Evolutionary conservation across 257 asterid genomes (phyloP).

Genomic region (Lithospermum erythrorhizon): DNA sequence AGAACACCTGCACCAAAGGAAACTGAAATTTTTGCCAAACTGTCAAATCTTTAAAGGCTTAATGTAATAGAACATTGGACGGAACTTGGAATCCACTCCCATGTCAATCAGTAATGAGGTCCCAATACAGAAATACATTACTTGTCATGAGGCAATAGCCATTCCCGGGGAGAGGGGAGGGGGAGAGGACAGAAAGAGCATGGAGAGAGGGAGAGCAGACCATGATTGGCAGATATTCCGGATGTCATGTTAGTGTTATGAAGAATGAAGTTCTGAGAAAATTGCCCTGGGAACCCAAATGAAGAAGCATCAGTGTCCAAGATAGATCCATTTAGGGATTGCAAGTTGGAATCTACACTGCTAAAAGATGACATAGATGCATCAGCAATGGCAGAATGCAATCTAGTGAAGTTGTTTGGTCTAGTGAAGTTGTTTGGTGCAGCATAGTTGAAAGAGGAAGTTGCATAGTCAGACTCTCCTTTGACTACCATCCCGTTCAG

Average conservation of each 20-base stretch:
- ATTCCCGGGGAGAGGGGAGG: neutral
- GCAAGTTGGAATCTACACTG: slow-evolving; percentile 52
- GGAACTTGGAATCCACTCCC: neutral
- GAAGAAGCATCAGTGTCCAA: slow-evolving; percentile 52
- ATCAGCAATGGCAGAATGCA: slow-evolving; percentile 51
- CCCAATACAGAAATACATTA: neutral
- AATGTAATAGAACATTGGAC: neutral
- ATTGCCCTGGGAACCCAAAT: slow-evolving; percentile 47
- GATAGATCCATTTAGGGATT: slow-evolving; percentile 39
- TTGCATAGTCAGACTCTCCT: slow-evolving; percentile 44
- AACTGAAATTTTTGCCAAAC: neutral
- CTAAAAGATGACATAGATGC: slow-evolving; percentile 55
- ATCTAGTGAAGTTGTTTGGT: slow-evolving; percentile 41
- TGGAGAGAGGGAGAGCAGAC: slow-evolving; percentile 33
- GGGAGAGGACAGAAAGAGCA: neutral
- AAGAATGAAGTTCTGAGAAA: slow-evolving; percentile 38
- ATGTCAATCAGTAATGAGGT: neutral
- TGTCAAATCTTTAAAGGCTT: neutral
- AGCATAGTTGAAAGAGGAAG: slow-evolving; percentile 42
- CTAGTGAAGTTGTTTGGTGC: slow-evolving; percentile 43
- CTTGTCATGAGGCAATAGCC: too few species aligned
- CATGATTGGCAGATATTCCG: slow-evolving; percentile 43
- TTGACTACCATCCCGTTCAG: slow-evolving; percentile 46
- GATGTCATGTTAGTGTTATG: slow-evolving; percentile 48
- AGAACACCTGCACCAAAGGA: slow-evolving; percentile 40